Conservation (phyloP, 1,284 basidiomycete species). For the Cutaneotrichosporon sp. region DNA sequence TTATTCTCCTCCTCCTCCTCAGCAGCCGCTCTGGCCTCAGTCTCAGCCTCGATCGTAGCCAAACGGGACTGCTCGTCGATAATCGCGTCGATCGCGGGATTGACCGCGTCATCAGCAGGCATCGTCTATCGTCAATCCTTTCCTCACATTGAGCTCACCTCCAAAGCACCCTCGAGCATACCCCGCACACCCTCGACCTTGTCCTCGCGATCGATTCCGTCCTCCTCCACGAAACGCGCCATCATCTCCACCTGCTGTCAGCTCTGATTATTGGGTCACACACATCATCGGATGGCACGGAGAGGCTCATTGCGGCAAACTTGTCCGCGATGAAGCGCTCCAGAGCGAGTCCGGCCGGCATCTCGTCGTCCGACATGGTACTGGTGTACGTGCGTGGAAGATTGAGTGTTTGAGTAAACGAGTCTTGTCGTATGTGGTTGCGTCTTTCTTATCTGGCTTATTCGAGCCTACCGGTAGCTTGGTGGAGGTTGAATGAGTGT, state of each 20-base stretch:
- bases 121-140: conserved; percentile 2
- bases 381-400: background rate
- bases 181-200: conserved; percentile 52
- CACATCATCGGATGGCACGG: conserved; percentile 47
- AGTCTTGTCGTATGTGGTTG: too few species aligned
- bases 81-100: conserved; percentile 37
- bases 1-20: conserved; percentile 6
- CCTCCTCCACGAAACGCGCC: conserved; percentile 52
- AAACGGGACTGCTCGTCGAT: conserved; percentile 43
- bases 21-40: conserved; percentile 17
- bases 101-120: conserved; percentile 26
- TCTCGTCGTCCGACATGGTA: conserved; percentile 5
- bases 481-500: too few species aligned
- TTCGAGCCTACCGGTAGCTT: too few species aligned
- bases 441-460: too few species aligned
- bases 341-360: conserved; percentile 34
- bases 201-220: conserved; percentile 50
- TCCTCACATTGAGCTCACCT: conserved; percentile 24
- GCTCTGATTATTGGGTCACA: conserved; percentile 13
- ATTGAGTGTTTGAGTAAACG: too few species aligned
- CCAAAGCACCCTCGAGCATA: conserved; percentile 52
- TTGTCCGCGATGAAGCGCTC: conserved; percentile 44
- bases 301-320: conserved; percentile 36
- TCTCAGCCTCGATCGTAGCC: conserved; percentile 23
- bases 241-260: conserved; percentile 48